Evolutionary conservation across 140 eudicot species (phyloP).

Genomic region (Oenanthe javanica): DNA sequence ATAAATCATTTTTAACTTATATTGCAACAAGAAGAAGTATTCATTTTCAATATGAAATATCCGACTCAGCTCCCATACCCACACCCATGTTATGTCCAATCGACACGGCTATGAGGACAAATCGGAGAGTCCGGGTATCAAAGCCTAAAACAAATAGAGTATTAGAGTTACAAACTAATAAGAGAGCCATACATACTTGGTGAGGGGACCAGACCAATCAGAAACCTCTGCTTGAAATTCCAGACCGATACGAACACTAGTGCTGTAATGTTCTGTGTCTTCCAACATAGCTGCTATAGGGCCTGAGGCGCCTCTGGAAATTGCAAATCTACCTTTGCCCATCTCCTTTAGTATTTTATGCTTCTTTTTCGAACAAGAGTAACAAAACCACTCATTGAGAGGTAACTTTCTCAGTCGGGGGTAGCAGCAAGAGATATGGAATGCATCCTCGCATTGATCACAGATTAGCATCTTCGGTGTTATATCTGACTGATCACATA

Average conservation of each 20-base stretch:
- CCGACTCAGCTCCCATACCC: too few relatives aligned
- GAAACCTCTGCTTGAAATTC: slow-evolving; percentile 83
- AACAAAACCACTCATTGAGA: slow-evolving; percentile 72
- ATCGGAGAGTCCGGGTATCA: too few relatives aligned
- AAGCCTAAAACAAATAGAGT: neutral
- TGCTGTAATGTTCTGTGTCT: slow-evolving; percentile 34
- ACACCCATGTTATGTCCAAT: too few relatives aligned
- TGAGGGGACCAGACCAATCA: slow-evolving; percentile 57
- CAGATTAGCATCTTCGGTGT: slow-evolving; percentile 66
- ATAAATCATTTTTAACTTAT: too few relatives aligned
- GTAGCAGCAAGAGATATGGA: slow-evolving; percentile 66
- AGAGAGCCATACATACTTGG: slow-evolving; percentile 41
- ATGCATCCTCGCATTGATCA: slow-evolving; percentile 74
- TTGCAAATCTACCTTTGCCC: slow-evolving; percentile 17
- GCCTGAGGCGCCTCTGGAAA: slow-evolving; percentile 32
- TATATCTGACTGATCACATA: slow-evolving; percentile 35
- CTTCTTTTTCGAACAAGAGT: slow-evolving; percentile 58
- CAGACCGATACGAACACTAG: slow-evolving; percentile 68
- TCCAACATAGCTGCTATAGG: slow-evolving; percentile 48
- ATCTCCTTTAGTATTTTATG: slow-evolving; percentile 29
- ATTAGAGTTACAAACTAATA: neutral
- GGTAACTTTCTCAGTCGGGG: slow-evolving; percentile 49
- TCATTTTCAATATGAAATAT: too few relatives aligned
- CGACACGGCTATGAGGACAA: too few relatives aligned
- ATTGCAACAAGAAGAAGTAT: too few relatives aligned